These are phyloP conservation scores for Trichoderma sp. DNA, from an alignment of 2,329 filamentous ascomycete species.

Conservation along the genomic window DNA sequence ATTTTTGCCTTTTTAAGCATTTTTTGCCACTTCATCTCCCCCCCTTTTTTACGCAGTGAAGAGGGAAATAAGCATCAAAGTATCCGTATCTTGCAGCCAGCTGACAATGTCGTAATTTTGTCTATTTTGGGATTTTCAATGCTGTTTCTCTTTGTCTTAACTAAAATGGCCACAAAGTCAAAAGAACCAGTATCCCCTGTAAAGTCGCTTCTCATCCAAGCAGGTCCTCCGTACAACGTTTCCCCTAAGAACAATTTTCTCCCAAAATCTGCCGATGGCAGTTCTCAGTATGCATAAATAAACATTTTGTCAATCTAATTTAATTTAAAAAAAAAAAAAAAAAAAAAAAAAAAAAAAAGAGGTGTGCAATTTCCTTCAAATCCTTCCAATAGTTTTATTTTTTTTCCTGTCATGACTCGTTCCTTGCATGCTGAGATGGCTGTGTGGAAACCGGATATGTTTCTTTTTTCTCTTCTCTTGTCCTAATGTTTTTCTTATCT, in stretches of 20 bases:
- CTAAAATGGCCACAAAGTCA: not conserved
- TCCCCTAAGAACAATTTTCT: not conserved
- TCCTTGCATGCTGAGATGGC: constrained; percentile 6
- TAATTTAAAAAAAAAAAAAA: not conserved
- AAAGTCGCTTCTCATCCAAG: not conserved
- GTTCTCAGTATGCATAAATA: not conserved
- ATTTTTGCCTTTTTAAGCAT: not conserved
- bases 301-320: not conserved
- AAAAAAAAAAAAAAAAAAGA: not conserved
- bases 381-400: constrained; percentile 2
- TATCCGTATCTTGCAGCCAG: no score
- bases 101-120: not conserved
- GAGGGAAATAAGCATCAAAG: not conserved
- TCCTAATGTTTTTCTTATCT: not conserved
- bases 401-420: constrained; percentile 8
- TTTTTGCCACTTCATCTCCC: not conserved
- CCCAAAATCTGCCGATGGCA: not conserved
- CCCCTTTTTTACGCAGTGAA: not conserved
- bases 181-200: not conserved
- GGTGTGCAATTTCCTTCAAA: not conserved
- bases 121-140: not conserved
- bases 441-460: not conserved
- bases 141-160: not conserved
- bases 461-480: not conserved
- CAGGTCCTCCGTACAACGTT: not conserved